Evolutionary conservation across 306 rosid genomes (phyloP), one percentile per base, ranked within the genome.

Genomic region (Inga leiocalycina): DNA sequence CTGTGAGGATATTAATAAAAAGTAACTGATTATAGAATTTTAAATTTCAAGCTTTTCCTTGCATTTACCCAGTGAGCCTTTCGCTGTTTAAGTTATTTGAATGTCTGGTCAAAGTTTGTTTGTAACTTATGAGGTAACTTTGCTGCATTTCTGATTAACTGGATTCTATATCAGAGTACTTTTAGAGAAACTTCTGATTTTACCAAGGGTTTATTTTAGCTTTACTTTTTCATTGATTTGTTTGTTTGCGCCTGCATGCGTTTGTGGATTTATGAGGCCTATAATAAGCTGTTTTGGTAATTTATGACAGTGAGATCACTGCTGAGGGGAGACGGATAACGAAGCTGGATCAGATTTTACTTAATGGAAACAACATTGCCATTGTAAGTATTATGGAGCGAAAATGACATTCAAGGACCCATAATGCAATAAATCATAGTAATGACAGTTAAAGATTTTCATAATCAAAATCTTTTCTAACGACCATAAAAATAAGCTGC

Each of bases 321-420:
- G 85, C 97, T 30, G 98, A 96, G 87, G 99, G 99, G 88, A 94
- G 97, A 84, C 89, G 98, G 85, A 94, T 96, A 86, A 96, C 99
- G 74, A 96, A 96, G 89, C 94, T 96, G 78, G 99, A 96, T 77
- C 99, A 96, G 91, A 96, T 96, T 84, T 87, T 96, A 82, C 97
- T 96, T 65, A 94, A 94, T 30, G 98, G 99, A 81, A 96, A 96
- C 97, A 94, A 96, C 88, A 96, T 94, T 90, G 98, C 99, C n/a
- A 94, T 96, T 89, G 99, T 96, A 89, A 96, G 98, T 91, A 24
- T 61, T 67, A 70, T 41, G 17, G 15, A n/a, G 15, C 3, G 66
- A 9, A 59, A 59, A 59, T 59, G 66, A 10, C 66, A 59, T 24
- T 59, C 8, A 59, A 22, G 66, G 66, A 10, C 10, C 66, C 66